Evolutionary conservation across 129 eudicot genomes (phyloP).

Genomic region (Pittosporum tobira): DNA sequence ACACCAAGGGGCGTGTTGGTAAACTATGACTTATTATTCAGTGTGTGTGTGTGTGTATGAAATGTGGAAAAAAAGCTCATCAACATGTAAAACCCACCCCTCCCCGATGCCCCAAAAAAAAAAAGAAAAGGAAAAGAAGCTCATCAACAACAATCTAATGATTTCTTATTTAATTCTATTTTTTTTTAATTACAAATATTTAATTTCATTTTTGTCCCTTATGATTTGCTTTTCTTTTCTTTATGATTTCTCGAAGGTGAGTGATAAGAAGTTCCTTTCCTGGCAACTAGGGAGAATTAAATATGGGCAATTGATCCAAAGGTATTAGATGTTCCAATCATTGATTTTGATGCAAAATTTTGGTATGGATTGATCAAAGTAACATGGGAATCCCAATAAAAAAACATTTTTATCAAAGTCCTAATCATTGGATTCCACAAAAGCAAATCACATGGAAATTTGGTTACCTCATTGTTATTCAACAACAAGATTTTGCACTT

Average conservation of each 20-base stretch:
- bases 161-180: too few species aligned
- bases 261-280: background rate
- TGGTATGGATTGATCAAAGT: slow-evolving; percentile 19
- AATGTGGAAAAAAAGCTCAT: too few species aligned
- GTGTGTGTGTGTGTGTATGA: background rate
- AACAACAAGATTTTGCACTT: too few species aligned
- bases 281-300: slow-evolving; percentile 2
- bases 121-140: too few species aligned
- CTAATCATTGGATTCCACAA: slow-evolving; percentile 21
- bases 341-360: slow-evolving; percentile 10
- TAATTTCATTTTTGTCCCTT: background rate
- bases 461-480: too few species aligned
- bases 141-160: too few species aligned
- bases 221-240: background rate
- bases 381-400: slow-evolving; percentile 22
- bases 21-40: background rate
- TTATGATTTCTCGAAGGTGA: background rate
- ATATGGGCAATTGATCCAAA: slow-evolving; percentile 18
- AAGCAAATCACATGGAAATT: slow-evolving; percentile 13
- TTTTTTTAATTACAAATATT: too few species aligned
- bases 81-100: too few species aligned
- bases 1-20: too few species aligned
- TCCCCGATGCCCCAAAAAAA: too few species aligned
- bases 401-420: slow-evolving; percentile 2
- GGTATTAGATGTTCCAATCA: slow-evolving; percentile 15